A percentile compares a stretch with the other conserved stretches of the same genome.
Conservation (phyloP, 495 filamentous ascomycete genomes). For the Daldinia vernicosa region DNA sequence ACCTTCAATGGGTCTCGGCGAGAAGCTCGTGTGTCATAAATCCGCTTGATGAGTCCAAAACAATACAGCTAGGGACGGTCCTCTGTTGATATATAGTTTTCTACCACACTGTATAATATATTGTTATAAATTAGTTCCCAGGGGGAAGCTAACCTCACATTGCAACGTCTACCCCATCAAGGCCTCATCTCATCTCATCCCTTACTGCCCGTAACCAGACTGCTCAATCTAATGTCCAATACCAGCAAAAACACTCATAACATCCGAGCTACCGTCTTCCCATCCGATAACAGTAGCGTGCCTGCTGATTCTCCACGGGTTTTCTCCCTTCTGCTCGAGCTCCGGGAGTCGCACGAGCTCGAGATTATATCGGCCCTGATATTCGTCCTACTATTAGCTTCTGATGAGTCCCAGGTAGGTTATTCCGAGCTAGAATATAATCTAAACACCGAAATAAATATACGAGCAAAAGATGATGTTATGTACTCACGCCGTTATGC, state of each 20-base stretch:
- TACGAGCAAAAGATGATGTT: background rate
- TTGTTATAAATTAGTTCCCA: no score
- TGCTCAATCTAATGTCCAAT: slow-evolving; percentile 16
- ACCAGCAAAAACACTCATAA: slow-evolving; percentile 16
- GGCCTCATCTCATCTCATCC: background rate
- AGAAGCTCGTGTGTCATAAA: no score
- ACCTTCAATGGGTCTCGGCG: no score
- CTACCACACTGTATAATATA: no score
- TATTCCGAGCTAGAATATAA: no score
- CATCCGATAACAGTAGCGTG: slow-evolving; percentile 13
- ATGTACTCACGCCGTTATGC: background rate
- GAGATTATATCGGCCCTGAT: slow-evolving; percentile 27
- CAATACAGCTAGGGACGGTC: no score
- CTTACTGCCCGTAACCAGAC: background rate
- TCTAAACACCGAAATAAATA: no score
- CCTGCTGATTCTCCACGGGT: slow-evolving; percentile 46
- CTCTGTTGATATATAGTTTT: no score
- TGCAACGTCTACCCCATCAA: no score
- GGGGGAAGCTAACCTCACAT: no score
- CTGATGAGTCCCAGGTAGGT: no score
- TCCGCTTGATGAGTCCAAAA: no score
- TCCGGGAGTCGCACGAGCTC: slow-evolving; percentile 35
- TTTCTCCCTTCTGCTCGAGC: slow-evolving; percentile 41
- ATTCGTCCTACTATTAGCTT: background rate
- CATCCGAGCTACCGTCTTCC: slow-evolving; percentile 35